These are phyloP conservation scores for Thymus quinquecostatus DNA, from an alignment of 257 asterid genomes.

Conservation along the genomic window DNA sequence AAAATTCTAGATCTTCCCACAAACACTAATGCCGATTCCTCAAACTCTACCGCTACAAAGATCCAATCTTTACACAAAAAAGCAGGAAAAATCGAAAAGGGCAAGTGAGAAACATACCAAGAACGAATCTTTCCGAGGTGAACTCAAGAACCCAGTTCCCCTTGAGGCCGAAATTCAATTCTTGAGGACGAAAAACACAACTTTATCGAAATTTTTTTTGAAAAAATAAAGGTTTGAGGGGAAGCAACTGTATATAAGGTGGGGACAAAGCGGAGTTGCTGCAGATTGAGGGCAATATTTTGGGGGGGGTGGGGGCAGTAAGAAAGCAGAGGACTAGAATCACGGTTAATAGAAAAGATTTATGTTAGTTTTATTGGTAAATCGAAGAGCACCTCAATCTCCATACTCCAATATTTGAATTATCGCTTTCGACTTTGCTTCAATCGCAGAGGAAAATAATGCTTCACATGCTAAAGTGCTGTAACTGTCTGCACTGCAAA, in stretches of 20 bases:
- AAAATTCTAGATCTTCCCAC: slow-evolving; percentile 29
- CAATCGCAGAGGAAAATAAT: slow-evolving; percentile 32
- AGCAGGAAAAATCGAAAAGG: slow-evolving; percentile 27
- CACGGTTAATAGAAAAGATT: slow-evolving; percentile 32
- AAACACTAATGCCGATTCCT: not conserved
- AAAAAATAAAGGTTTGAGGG: slow-evolving; percentile 43
- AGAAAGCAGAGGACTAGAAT: slow-evolving; percentile 36
- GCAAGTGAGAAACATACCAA: slow-evolving; percentile 37
- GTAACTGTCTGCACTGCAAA: slow-evolving; percentile 36
- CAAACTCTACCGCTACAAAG: slow-evolving; percentile 24
- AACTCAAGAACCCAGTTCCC: slow-evolving; percentile 40
- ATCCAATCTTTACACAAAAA: slow-evolving; percentile 31
- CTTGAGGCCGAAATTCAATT: slow-evolving; percentile 18
- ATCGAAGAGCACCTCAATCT: slow-evolving; percentile 26
- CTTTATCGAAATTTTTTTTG: not conserved
- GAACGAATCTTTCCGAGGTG: slow-evolving; percentile 31
- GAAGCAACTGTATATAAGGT: slow-evolving; percentile 43
- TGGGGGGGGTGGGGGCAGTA: slow-evolving; percentile 49
- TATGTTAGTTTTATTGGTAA: slow-evolving; percentile 23
- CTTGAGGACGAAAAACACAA: slow-evolving; percentile 12
- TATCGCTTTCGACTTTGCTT: slow-evolving; percentile 42
- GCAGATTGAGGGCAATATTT: slow-evolving; percentile 45
- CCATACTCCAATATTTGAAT: slow-evolving; percentile 35
- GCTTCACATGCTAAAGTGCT: slow-evolving; percentile 46
- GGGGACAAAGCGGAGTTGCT: slow-evolving; percentile 43